These are phyloP conservation scores for Diplodia intermedia DNA, from an alignment of 2,329 filamentous ascomycete species.

Conservation along the genomic window DNA sequence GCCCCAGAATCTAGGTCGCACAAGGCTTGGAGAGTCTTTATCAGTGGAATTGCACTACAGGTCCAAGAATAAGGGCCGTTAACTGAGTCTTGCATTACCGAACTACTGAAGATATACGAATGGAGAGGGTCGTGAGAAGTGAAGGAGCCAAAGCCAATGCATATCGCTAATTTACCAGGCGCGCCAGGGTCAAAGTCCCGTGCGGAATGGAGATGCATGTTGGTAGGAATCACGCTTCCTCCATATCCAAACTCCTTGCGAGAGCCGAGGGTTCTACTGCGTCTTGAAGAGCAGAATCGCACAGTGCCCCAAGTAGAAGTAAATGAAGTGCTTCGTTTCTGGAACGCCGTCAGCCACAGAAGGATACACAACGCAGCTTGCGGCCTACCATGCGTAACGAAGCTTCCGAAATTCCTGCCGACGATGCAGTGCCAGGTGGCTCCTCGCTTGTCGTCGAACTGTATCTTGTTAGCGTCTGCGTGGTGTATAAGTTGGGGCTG, in stretches of 20 bases:
- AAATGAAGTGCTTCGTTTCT: slow-evolving; percentile 99
- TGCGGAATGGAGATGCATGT: slow-evolving; percentile 4
- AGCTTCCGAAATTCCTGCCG: slow-evolving; percentile 97
- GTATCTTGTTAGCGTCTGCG: slow-evolving; percentile 36
- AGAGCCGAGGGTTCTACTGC: slow-evolving; percentile 63
- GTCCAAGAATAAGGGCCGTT: neutral
- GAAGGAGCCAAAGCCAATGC: slow-evolving; percentile 20
- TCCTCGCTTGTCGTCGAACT: slow-evolving; percentile 97
- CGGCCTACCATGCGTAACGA: slow-evolving; percentile 88
- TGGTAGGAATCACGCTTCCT: slow-evolving; percentile 10
- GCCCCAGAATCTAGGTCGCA: neutral
- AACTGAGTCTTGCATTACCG: slow-evolving; percentile 24
- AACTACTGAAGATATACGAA: slow-evolving; percentile 24
- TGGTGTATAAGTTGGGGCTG: neutral
- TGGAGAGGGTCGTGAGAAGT: slow-evolving; percentile 16
- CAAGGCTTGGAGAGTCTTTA: neutral
- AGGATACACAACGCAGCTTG: neutral
- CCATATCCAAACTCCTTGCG: slow-evolving; percentile 21
- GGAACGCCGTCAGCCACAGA: slow-evolving; percentile 40
- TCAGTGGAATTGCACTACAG: neutral
- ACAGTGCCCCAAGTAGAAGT: slow-evolving; percentile 99
- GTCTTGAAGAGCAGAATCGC: slow-evolving; percentile 99
- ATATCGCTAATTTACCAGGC: slow-evolving; percentile 13
- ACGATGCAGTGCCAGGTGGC: slow-evolving; percentile 99
- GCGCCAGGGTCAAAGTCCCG: slow-evolving; percentile 1